Evolutionary conservation across 2,329 filamentous ascomycete species (phyloP), one percentile per base, ranked within the genome.

Genomic region (Microcyclosporella mali): DNA sequence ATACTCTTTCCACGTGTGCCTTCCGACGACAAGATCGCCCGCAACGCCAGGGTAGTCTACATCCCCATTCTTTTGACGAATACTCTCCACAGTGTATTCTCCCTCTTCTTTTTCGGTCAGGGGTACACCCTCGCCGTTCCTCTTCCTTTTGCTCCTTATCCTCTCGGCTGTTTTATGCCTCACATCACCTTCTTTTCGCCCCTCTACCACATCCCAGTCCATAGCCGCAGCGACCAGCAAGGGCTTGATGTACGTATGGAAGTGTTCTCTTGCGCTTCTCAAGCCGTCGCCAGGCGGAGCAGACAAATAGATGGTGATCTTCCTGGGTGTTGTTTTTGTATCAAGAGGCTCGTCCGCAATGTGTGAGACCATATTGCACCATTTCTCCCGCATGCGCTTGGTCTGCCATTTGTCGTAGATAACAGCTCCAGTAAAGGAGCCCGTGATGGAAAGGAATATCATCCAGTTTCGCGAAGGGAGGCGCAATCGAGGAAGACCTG

Each of bases 1-100:
- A 64, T 97, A 98, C 67, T 98, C 92, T 69, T 95, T 98, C 92
- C 92, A 98, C 8, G 90, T 83, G 62, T 95, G 85, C 43, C 90
- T 74, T 10, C 92, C 92, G 56, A 98, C 79, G 14, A 97, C 81
- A 39, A 98, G 74, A 61, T 97, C 90, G 33, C 92, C 92, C 50
- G 77, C 77, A 16, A 84, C 72, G 8, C 86, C 89, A 3, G 82
- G 73, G 59, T 84, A 90, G 27, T 86, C 80, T 18, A 71, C 73
- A 8, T 90, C 77, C 6, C 82, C 82, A 47, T 81, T 79, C 51
- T 72, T 77, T 58, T 74, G 71, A 55, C 89, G 77, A 40, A 84
- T 68, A 8, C 77, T 72, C 45, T 81, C 73, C 4, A 92, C 67
- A 7, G 80, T 64, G 37, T 77, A 73, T 44, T 37, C 42, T 4